Base-by-base conservation (phyloP, 129 eudicot genomes). In the Apium graveolens region DNA sequence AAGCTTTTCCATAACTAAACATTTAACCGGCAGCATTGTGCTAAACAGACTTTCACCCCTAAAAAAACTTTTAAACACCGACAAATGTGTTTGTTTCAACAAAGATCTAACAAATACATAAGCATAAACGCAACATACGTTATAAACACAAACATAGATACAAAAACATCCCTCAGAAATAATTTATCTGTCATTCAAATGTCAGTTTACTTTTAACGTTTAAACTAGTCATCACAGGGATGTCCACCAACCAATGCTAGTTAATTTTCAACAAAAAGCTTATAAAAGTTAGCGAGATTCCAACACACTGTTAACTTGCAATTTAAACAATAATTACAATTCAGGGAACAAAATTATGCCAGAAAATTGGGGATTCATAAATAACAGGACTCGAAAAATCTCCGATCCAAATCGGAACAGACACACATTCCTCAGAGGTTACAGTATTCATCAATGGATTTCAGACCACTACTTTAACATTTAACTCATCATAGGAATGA, bases 131-230 rank as follows among this genome's bases (percentile, higher is more conserved):
- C 41, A 5, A 16, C 12, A 70, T 20, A 35, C 7, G 14, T 4
- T 39, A 9, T 3, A 3, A 71, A 37, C 27, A 72, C 8, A 41
- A 39, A 75, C 26, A 17, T 74, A 46, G 11, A 20, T 0, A 48
- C 9, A 32, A 0, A 35, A 24, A 12, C 66, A 75, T 80, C 70
- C 74, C 39, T 81, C 76, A 70, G 66, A 39, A 48, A 69, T 3
- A 55, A 57, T 11, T 75, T 34, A n/a, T 71, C 70, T 70, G 51
- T 48, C 77, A 62, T 35, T 49, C 26, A 18, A 39, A 11, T 5
- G 63, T 80, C 83, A 34, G 83, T 63, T 77, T 80, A 80, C 83
- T 80, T 80, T 80, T 80, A 80, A 80, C 83, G 83, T 74, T 29
- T 29, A 14, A 20, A 80, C 27, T 41, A 42, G 57, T 74, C 79